Evolutionary conservation across 75 land plant species (phyloP).

Genomic region (Pinus tabuliformis): DNA sequence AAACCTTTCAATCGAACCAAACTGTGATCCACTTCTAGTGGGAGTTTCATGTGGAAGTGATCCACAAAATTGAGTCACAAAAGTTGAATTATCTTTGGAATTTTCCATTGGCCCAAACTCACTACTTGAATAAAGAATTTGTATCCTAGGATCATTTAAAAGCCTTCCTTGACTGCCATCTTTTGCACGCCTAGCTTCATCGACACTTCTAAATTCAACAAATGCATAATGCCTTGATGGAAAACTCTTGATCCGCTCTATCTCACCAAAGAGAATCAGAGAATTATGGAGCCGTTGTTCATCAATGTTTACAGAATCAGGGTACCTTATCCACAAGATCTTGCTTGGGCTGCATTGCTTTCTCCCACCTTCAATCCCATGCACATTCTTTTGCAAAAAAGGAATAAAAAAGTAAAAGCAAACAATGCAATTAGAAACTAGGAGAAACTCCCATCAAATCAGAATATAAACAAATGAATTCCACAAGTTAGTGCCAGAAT

Average conservation of each 20-base stretch:
- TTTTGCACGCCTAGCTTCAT: constrained; percentile 90
- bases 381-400: constrained; percentile 18
- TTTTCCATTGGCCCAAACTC: constrained; percentile 47
- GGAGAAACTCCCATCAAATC: neutral
- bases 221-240: constrained; percentile 73
- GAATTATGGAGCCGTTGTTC: constrained; percentile 84
- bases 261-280: constrained; percentile 89
- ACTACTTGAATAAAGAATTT: constrained; percentile 74
- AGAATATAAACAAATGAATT: neutral
- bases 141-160: constrained; percentile 86
- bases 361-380: constrained; percentile 25
- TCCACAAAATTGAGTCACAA: constrained; percentile 22
- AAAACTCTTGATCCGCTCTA: constrained; percentile 80
- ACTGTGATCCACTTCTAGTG: constrained; percentile 11
- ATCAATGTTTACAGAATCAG: constrained; percentile 70
- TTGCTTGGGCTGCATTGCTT: constrained; percentile 77
- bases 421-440: neutral
- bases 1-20: constrained; percentile 19
- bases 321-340: constrained; percentile 83
- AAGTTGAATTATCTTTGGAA: constrained; percentile 16
- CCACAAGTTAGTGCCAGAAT: neutral
- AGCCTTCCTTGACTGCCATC: constrained; percentile 81
- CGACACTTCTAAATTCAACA: constrained; percentile 82
- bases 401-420: constrained; percentile 6
- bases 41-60: constrained; percentile 23